Percentiles rank a stretch among this genome's conserved stretches.
Evolutionary conservation across 257 asterid species (phyloP).

Genomic region (Scutellaria minor): DNA sequence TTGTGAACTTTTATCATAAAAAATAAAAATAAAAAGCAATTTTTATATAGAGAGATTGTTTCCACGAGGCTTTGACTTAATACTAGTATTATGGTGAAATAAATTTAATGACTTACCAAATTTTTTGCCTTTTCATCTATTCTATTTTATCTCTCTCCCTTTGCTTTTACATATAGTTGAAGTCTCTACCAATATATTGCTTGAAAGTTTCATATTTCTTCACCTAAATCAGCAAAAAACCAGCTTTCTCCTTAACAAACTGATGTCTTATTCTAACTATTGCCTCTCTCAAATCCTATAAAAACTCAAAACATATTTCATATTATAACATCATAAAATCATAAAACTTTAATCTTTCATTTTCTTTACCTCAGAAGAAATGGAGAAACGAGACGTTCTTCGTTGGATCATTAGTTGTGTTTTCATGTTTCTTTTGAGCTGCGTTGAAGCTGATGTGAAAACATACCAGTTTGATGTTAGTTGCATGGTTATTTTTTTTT

Average conservation of each 20-base stretch:
- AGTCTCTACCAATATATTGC: constrained; percentile 43
- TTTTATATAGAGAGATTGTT: too few species aligned
- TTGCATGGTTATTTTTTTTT: not conserved
- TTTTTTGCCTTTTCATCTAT: too few species aligned
- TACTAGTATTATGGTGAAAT: too few species aligned
- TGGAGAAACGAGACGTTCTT: constrained; percentile 29
- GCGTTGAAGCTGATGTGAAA: constrained; percentile 51
- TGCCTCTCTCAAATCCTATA: constrained; percentile 30
- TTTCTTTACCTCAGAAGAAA: constrained; percentile 10
- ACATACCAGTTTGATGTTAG: constrained; percentile 67
- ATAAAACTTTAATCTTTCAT: not conserved
- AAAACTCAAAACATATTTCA: constrained; percentile 24
- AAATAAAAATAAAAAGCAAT: not conserved
- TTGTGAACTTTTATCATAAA: not conserved
- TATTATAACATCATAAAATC: constrained; percentile 13
- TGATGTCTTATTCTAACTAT: constrained; percentile 38
- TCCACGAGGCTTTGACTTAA: not conserved
- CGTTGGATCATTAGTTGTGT: constrained; percentile 14
- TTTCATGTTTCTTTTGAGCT: constrained; percentile 29
- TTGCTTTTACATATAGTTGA: constrained; percentile 16
- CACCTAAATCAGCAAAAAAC: constrained; percentile 26
- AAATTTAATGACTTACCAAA: too few species aligned
- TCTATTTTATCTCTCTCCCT: not conserved
- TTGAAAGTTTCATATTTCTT: constrained; percentile 37
- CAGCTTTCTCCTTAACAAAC: constrained; percentile 37